Conservation (phyloP, 75 land plant species). For the Picea sitchensis region DNA sequence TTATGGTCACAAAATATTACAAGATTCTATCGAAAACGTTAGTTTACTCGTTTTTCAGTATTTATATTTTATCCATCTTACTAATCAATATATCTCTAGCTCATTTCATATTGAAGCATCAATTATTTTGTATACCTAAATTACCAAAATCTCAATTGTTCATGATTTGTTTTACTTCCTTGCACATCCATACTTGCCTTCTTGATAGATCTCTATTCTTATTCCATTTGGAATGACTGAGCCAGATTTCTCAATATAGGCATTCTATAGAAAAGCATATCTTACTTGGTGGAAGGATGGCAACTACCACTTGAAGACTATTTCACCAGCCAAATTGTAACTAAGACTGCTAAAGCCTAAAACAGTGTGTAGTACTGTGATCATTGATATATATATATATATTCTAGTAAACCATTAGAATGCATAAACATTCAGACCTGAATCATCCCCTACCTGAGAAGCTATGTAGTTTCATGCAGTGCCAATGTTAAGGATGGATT, state of each 20-base stretch:
- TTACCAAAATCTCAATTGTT: neutral
- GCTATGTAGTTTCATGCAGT: neutral
- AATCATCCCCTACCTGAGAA: neutral
- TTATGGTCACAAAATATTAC: neutral
- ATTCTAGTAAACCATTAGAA: too few relatives aligned
- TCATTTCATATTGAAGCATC: neutral
- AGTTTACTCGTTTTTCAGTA: neutral
- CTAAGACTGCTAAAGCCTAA: neutral
- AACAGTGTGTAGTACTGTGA: neutral
- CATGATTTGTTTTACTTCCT: neutral
- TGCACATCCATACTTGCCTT: neutral
- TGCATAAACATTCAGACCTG: too few relatives aligned
- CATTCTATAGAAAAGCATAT: too few relatives aligned
- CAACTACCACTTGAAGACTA: too few relatives aligned
- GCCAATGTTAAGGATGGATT: neutral
- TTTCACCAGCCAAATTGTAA: neutral
- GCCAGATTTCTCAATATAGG: too few relatives aligned
- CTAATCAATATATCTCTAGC: neutral
- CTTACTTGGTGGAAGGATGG: too few relatives aligned
- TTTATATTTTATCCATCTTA: neutral
- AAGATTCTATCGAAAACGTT: neutral
- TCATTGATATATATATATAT: too few relatives aligned
- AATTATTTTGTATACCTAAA: neutral
- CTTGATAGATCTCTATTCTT: neutral
- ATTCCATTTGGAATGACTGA: neutral